phyloP scores from a whole-genome alignment of 129 eudicot species.

The Flaveria linearis region DNA sequence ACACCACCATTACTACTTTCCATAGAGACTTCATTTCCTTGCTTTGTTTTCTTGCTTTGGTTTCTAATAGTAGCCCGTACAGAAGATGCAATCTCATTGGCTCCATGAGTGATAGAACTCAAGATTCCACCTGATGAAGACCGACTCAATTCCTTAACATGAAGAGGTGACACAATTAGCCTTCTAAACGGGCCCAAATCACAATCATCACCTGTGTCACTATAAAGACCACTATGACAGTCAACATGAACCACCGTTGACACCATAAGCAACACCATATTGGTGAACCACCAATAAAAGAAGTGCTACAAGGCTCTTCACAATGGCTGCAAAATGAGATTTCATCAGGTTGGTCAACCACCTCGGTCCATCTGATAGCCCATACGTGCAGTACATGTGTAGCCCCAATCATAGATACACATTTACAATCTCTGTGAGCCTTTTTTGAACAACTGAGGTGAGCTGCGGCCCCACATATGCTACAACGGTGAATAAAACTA shows the following conservation, averaged over 20 bases:
- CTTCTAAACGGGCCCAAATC: constrained; percentile 91
- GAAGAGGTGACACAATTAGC: constrained; percentile 80
- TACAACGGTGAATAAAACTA: constrained; percentile 72
- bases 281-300: constrained; percentile 97
- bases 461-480: constrained; percentile 89
- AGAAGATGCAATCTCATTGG: constrained; percentile 97
- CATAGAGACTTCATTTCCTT: constrained; percentile 50
- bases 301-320: constrained; percentile 93
- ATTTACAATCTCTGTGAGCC: constrained; percentile 91
- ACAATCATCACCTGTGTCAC: constrained; percentile 92
- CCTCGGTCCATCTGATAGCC: constrained; percentile 95
- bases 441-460: constrained; percentile 77
- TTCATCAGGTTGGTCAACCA: constrained; percentile 84
- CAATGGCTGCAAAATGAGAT: constrained; percentile 88
- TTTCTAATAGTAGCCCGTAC: constrained; percentile 89
- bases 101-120: constrained; percentile 94
- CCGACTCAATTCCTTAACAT: constrained; percentile 67
- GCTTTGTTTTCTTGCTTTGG: constrained; percentile 75
- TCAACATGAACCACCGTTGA: constrained; percentile 89
- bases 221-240: constrained; percentile 73
- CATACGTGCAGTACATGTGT: constrained; percentile 81
- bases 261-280: constrained; percentile 61
- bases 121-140: constrained; percentile 72
- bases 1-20: constrained; percentile 51
- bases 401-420: constrained; percentile 80